Evolutionary conservation across 1,284 basidiomycete genomes (phyloP).

Genomic region (Rhodotorula sp.): DNA sequence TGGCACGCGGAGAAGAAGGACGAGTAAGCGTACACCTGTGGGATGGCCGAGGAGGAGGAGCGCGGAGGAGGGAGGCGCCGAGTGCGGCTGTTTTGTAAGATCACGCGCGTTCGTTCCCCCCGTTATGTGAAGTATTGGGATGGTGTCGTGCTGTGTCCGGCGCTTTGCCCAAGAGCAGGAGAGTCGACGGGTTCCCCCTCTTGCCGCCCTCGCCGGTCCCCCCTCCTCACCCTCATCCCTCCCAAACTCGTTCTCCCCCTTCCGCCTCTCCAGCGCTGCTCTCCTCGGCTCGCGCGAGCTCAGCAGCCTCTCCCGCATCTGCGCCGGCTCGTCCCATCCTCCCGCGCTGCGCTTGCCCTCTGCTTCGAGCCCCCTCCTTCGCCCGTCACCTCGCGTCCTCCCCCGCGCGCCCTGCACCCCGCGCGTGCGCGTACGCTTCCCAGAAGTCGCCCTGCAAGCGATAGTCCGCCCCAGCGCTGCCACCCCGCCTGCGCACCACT

Average conservation of each 20-base stretch:
- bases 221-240: background rate
- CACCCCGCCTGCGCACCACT: background rate
- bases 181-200: background rate
- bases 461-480: too few species aligned
- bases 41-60: background rate
- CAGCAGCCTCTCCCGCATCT: background rate
- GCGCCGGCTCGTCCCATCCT: background rate
- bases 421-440: background rate
- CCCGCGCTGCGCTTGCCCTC: background rate
- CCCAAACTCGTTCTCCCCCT: background rate
- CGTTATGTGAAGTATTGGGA: too few species aligned
- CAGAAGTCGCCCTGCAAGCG: background rate
- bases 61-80: background rate
- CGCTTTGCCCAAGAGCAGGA: background rate
- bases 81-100: background rate
- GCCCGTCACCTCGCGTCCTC: background rate
- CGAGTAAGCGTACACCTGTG: background rate
- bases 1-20: conserved; percentile 59
- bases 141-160: too few species aligned
- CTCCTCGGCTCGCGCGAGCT: background rate
- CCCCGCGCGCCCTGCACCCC: background rate
- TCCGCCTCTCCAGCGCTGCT: background rate
- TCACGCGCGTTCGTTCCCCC: background rate
- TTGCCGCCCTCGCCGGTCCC: background rate
- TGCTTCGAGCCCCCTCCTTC: too few species aligned